Conservation (phyloP, 2,329 filamentous ascomycete species). For the Hansfordia pulvinata region DNA sequence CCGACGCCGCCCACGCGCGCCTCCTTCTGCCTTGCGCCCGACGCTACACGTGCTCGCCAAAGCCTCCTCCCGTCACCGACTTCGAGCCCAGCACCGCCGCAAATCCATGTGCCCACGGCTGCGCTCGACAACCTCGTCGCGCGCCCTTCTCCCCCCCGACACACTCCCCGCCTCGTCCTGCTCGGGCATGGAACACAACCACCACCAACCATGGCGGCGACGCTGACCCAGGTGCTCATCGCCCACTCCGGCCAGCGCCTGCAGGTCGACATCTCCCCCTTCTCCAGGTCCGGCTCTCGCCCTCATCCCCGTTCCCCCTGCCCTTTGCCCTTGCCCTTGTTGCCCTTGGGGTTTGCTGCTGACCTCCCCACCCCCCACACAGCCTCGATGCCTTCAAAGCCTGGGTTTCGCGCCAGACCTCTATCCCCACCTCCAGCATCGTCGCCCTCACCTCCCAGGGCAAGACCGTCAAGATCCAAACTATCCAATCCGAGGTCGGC, state of each 20-base stretch:
- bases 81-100: too few species aligned
- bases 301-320: slow-evolving; percentile 1
- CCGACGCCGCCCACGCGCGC: too few species aligned
- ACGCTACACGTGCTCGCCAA: too few species aligned
- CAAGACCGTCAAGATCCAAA: slow-evolving; percentile 70
- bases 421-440: slow-evolving; percentile 64
- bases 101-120: too few species aligned
- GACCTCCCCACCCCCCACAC: slow-evolving; percentile 2
- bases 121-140: too few species aligned
- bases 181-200: slow-evolving; percentile 15
- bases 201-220: slow-evolving; percentile 54
- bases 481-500: slow-evolving; percentile 64
- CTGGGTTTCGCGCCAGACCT: slow-evolving; percentile 64
- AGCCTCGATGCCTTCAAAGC: slow-evolving; percentile 75
- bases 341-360: slow-evolving; percentile 3
- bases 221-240: slow-evolving; percentile 78
- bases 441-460: slow-evolving; percentile 79
- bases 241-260: slow-evolving; percentile 87
- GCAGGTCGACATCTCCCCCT: slow-evolving; percentile 61
- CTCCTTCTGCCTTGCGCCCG: too few species aligned
- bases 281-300: slow-evolving; percentile 48
- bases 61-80: too few species aligned
- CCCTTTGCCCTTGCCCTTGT: slow-evolving; percentile 9
- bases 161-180: too few species aligned
- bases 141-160: too few species aligned